Conservation (phyloP, 805 yeast genomes). For the Wickerhamiella australiensis region DNA sequence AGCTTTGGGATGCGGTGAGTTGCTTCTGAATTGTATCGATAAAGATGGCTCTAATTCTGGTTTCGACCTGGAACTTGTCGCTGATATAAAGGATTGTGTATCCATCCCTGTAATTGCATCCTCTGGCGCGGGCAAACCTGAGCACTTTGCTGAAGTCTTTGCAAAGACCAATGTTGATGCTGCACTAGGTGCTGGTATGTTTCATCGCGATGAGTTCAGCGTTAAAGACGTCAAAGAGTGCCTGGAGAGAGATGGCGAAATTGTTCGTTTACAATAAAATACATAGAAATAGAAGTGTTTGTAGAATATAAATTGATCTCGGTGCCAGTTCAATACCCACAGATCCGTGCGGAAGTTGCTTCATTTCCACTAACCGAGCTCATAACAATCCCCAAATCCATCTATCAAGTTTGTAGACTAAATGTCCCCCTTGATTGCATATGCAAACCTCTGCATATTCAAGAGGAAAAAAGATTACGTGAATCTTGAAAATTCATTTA, state of each 20-base stretch:
- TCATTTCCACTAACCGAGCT: too few relatives aligned
- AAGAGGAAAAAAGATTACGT: constrained; percentile 9
- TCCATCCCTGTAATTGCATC: constrained; percentile 92
- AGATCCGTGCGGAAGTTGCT: too few relatives aligned
- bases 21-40: constrained; percentile 85
- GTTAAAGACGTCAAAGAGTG: constrained; percentile 71
- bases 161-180: constrained; percentile 78
- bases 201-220: constrained; percentile 87
- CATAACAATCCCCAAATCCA: too few relatives aligned
- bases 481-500: neutral
- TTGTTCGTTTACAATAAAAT: constrained; percentile 39
- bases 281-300: neutral
- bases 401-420: neutral
- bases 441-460: neutral
- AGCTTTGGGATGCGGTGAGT: constrained; percentile 91
- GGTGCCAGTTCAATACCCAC: too few relatives aligned
- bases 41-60: constrained; percentile 96
- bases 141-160: constrained; percentile 82
- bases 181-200: constrained; percentile 97
- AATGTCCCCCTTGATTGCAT: neutral
- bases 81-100: constrained; percentile 64
- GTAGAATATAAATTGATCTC: too few relatives aligned
- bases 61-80: constrained; percentile 73
- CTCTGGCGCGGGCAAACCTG: constrained; percentile 92
- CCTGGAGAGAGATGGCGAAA: constrained; percentile 46